Percentiles rank a stretch among this genome's conserved stretches.
Conservation (phyloP, 331 rosid genomes). For the Prunus yedoensis region DNA sequence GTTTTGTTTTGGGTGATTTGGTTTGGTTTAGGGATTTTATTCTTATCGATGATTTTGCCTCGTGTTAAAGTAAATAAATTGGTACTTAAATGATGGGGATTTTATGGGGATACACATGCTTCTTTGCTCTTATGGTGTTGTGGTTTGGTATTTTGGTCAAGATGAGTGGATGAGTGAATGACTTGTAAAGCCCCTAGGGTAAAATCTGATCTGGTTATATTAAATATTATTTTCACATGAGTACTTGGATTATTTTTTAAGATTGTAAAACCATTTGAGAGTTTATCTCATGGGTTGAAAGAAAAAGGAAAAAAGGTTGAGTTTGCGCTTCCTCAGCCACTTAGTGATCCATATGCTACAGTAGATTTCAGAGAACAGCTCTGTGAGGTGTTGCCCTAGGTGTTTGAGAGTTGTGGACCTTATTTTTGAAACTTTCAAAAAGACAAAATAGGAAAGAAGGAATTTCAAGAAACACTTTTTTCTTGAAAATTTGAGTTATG, state of each 20-base stretch:
- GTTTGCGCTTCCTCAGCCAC: too few species aligned
- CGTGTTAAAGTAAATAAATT: neutral
- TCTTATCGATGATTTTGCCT: neutral
- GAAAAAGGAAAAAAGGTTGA: too few species aligned
- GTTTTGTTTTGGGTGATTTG: neutral
- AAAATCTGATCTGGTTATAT: neutral
- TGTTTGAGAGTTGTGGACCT: too few species aligned
- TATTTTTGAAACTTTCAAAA: neutral
- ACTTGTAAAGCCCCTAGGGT: neutral
- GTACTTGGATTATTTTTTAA: too few species aligned
- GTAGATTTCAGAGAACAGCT: too few species aligned
- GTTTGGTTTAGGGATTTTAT: slow-evolving; percentile 5
- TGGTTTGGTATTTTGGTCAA: neutral
- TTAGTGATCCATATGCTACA: too few species aligned
- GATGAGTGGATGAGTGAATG: neutral
- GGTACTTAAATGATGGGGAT: neutral
- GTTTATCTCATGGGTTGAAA: too few species aligned
- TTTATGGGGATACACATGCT: neutral
- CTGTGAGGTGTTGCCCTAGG: too few species aligned
- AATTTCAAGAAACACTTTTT: neutral
- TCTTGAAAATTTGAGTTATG: neutral
- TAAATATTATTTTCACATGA: too few species aligned
- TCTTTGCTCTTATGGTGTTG: neutral
- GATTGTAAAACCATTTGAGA: too few species aligned
- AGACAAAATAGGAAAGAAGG: neutral